Evolutionary conservation across 176 grass and related monocot genomes (phyloP).

Genomic region (Elymus sibiricus): DNA sequence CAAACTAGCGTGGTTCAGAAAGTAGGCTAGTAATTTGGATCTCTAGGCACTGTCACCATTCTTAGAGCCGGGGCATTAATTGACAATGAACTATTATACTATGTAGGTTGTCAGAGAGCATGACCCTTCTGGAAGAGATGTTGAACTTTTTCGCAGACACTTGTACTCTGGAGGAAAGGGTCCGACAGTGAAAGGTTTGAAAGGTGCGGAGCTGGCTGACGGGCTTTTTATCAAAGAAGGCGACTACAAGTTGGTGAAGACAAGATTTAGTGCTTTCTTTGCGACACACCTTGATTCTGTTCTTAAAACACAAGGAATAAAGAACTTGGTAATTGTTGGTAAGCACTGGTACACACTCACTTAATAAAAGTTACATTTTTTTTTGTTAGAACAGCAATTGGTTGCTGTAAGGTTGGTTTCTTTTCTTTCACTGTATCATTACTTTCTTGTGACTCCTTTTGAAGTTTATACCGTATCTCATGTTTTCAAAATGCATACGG

Average conservation of each 20-base stretch:
- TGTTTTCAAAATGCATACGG: not conserved
- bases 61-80: not conserved
- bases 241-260: slow-evolving; percentile 97
- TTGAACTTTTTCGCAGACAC: slow-evolving; percentile 73
- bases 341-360: slow-evolving; percentile 21
- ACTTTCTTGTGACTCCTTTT: not conserved
- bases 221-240: slow-evolving; percentile 75
- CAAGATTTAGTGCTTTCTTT: slow-evolving; percentile 93
- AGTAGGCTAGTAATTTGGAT: not conserved
- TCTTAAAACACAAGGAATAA: slow-evolving; percentile 70
- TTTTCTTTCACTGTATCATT: not conserved
- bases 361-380: not conserved
- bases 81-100: slow-evolving; percentile 3
- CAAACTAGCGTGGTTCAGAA: not conserved
- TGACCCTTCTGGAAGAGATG: slow-evolving; percentile 80
- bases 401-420: not conserved
- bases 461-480: not conserved
- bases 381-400: not conserved
- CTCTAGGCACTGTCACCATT: not conserved
- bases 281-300: slow-evolving; percentile 76
- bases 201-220: slow-evolving; percentile 69
- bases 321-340: slow-evolving; percentile 81
- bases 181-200: slow-evolving; percentile 65
- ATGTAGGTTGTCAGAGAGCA: slow-evolving; percentile 92
- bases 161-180: slow-evolving; percentile 72